Evolutionary conservation across 805 yeast species (phyloP).

Genomic region (Yarrowia sp.): DNA sequence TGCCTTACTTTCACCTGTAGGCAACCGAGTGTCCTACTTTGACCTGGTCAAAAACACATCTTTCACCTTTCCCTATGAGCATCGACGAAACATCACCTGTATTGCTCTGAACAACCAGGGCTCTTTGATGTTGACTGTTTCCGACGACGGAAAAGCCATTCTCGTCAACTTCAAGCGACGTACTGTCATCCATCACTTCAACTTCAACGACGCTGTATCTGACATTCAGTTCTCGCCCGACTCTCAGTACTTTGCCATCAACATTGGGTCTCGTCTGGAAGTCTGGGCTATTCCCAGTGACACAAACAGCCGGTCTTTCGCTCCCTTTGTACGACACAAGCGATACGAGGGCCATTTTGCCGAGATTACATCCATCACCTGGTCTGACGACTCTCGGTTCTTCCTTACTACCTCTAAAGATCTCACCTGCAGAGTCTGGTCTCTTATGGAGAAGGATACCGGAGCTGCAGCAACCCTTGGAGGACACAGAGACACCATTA

Average conservation of each 20-base stretch:
- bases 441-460: slow-evolving; percentile 66
- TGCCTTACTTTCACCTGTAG: slow-evolving; percentile 83
- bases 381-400: slow-evolving; percentile 91
- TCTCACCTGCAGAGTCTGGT: slow-evolving; percentile 81
- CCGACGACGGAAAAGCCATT: slow-evolving; percentile 89
- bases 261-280: slow-evolving; percentile 77
- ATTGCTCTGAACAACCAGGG: slow-evolving; percentile 83
- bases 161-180: slow-evolving; percentile 80
- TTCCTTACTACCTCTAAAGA: slow-evolving; percentile 85
- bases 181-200: slow-evolving; percentile 88
- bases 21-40: slow-evolving; percentile 86
- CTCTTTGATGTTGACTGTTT: slow-evolving; percentile 76
- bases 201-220: slow-evolving; percentile 74
- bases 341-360: slow-evolving; percentile 90
- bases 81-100: slow-evolving; percentile 74
- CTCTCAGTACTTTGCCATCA: slow-evolving; percentile 83
- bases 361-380: slow-evolving; percentile 71
- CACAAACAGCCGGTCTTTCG: slow-evolving; percentile 85
- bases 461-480: slow-evolving; percentile 81
- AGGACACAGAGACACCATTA: slow-evolving; percentile 88
- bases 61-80: slow-evolving; percentile 89
- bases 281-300: slow-evolving; percentile 89
- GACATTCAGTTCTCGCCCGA: slow-evolving; percentile 84
- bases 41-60: slow-evolving; percentile 82
- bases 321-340: slow-evolving; percentile 90